Evolutionary conservation across 2,329 filamentous ascomycete species (phyloP).

Genomic region (Epichloe aotearoae): DNA sequence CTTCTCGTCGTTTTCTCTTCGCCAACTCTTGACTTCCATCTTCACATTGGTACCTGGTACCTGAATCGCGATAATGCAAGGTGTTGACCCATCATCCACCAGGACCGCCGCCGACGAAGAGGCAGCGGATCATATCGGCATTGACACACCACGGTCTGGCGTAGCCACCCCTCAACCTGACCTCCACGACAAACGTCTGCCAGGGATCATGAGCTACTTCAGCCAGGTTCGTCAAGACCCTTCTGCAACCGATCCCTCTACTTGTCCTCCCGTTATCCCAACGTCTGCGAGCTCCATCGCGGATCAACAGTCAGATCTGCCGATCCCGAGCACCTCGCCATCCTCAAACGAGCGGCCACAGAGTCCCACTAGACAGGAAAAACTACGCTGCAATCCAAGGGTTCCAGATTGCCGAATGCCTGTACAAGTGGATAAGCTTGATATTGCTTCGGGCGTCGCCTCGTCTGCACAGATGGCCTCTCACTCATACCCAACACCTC

Average conservation of each 20-base stretch:
- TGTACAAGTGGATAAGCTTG: slow-evolving; percentile 7
- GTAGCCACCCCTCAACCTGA: slow-evolving; percentile 90
- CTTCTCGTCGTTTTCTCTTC: background rate
- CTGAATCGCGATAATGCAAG: slow-evolving; percentile 25
- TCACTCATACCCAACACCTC: slow-evolving; percentile 42
- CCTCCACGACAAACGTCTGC: slow-evolving; percentile 84
- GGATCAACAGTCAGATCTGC: slow-evolving; percentile 11
- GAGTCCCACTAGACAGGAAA: slow-evolving; percentile 12
- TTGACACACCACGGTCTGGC: slow-evolving; percentile 78
- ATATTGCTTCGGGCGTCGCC: slow-evolving; percentile 11
- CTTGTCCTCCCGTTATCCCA: slow-evolving; percentile 24
- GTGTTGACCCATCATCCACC: slow-evolving; percentile 37
- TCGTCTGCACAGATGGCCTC: slow-evolving; percentile 13
- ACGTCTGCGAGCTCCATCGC: slow-evolving; percentile 21
- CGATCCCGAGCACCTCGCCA: slow-evolving; percentile 17
- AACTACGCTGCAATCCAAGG: slow-evolving; percentile 13
- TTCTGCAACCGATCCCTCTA: slow-evolving; percentile 34
- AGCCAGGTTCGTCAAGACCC: slow-evolving; percentile 94
- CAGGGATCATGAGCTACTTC: slow-evolving; percentile 95
- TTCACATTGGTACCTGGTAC: slow-evolving; percentile 6
- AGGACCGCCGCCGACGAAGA: slow-evolving; percentile 56
- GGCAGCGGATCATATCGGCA: slow-evolving; percentile 62
- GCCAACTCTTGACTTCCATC: background rate
- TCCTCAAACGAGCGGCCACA: slow-evolving; percentile 14
- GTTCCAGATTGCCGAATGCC: slow-evolving; percentile 5